Conservation (phyloP, 2,329 filamentous ascomycete genomes). For the Cordyceps tenuipes region DNA sequence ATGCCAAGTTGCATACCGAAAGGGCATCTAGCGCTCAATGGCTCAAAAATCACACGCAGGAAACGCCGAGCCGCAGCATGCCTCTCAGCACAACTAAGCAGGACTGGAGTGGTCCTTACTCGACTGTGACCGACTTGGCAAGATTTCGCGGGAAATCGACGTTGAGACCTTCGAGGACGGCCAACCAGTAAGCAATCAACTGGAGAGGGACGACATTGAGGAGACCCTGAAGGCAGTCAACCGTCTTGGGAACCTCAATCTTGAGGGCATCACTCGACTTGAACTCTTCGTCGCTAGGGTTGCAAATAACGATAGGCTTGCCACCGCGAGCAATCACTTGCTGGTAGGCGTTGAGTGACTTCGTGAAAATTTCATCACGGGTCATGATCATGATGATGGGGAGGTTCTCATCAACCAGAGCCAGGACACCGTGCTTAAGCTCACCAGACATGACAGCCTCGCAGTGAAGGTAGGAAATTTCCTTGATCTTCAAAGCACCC, state of each 20-base stretch:
- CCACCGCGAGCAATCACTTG: conserved; percentile 95
- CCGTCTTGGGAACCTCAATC: conserved; percentile 94
- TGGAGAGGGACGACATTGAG: conserved; percentile 97
- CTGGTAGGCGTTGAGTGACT: conserved; percentile 99
- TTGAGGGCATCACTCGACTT: conserved; percentile 80
- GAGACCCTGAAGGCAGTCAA: conserved; percentile 91
- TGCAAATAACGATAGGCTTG: conserved; percentile 98
- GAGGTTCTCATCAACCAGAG: conserved; percentile 94
- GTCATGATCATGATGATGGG: conserved; percentile 99
- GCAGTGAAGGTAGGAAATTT: conserved; percentile 98
- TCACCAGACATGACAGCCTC: conserved; percentile 99
- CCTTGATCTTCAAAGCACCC: conserved; percentile 98
- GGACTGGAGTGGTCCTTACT: conserved; percentile 50
- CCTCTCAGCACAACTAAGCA: neutral
- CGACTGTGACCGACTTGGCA: conserved; percentile 97
- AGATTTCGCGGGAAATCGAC: conserved; percentile 98
- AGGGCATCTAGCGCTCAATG: neutral
- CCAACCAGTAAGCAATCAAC: conserved; percentile 98
- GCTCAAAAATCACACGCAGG: neutral
- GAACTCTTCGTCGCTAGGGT: conserved; percentile 83
- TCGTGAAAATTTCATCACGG: conserved; percentile 90
- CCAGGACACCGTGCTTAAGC: conserved; percentile 96
- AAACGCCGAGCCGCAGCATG: neutral
- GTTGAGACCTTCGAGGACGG: conserved; percentile 89
- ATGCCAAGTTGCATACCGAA: neutral